Evolutionary conservation across 176 grass and related monocot species (phyloP), one percentile per base, ranked within the genome.

Genomic region (Echinochloa phyllopogon): DNA sequence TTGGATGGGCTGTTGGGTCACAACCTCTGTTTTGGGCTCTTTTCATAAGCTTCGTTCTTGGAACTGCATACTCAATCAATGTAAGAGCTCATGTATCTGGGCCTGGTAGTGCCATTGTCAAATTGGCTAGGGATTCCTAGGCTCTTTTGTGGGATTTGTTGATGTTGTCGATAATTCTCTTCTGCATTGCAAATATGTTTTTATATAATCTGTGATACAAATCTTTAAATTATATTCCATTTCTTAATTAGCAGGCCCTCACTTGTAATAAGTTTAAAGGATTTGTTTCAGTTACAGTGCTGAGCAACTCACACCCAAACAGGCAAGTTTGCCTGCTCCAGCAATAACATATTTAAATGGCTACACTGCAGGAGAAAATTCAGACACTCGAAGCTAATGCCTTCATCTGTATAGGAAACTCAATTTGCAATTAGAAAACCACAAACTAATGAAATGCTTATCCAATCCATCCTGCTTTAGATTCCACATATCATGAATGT

Each of bases 51-150:
- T 99, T 99, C 78, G 60, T 96, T 78, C 97, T 99, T 87, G 97
- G 97, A 80, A 99, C 94, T 33, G 94, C 94, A 77, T 99, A 99
- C 84, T 99, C 97, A 25, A 92, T 95, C 59, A 91, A 99, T 89
- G 97, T 94, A 94, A 89, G 87, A 62, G 67, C 40, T 78, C 16
- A 42, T 59, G 9, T 68, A 42, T 80, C 51, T 51, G 50, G 82
- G 45, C 40, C 36, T 33, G 9, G 37, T 36, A 12, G 41, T 42
- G 4, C 1, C n/a, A 40, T 61, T 78, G 11, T 1, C 23, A 49
- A n/a, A 59, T 21, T 59, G 65, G 18, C 59, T 60, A 65, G 6
- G 33, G 0, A 17, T 42, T 81, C 8, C 8, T 56, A 18, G 36
- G 13, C 36, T 41, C 1, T 5, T 69, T 69, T 69, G 56, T 56